Base-by-base conservation (phyloP, 2,329 filamentous ascomycete species). In the Claviceps sorghi region DNA sequence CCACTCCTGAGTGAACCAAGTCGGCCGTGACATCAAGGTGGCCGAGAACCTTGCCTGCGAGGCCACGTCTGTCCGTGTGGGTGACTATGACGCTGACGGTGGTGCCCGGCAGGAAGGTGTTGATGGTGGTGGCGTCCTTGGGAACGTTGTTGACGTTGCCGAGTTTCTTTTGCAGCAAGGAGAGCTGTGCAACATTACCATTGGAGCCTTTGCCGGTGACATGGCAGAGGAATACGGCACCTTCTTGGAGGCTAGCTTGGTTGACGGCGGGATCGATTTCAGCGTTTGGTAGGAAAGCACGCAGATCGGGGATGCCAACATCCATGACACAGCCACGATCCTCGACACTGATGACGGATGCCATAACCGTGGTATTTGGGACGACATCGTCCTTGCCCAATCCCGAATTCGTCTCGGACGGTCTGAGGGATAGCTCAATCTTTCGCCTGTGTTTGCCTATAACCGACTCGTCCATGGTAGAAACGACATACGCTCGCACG, bases 241-340 rank as follows among this genome's bases (percentile, higher is more conserved):
- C 94, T 54, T 89, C 84, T 64, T 90, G 84, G 45, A 96, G 73
- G 49, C 79, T 77, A 17, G 82, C 76, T 56, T 86, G 76, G 5
- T 83, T 72, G 19, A 86, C 72, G 45, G 73, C 74, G 32, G 78
- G 65, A 49, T 87, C 86, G 19, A 96, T 72, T 64, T 96, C 89
- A 62, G 85, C 88, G 55, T 84, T 86, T 5, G 88, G 80, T 62
- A 98, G 75, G 69, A 98, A 98, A 2, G 87, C 93, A 57, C 82
- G 83, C 50, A 90, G 66, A 40, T 79, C 76, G 38, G 82, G 74
- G 7, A 97, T 72, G 19, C 88, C 88, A 40, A 97, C 70, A 59
- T 96, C 88, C 88, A 98, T 95, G 52, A 97, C 80, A 53, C 93
- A 78, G 56, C 93, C 93, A 62, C 95, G 90, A 61, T 98, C 94